Conservation (phyloP, 1,284 basidiomycete genomes). For the Stygiomarasmius scandens region DNA sequence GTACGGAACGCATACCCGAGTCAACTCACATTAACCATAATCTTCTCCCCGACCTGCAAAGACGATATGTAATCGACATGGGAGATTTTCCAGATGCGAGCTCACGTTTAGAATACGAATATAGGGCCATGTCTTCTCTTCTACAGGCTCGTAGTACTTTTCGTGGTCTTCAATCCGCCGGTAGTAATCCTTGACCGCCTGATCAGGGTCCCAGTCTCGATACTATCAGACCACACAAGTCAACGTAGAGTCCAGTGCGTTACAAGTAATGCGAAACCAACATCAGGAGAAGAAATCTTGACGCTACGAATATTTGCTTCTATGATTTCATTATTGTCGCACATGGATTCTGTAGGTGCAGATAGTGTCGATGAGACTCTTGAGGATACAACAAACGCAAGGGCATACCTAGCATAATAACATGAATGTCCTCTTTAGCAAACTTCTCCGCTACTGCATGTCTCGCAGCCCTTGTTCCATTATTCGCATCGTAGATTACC, state of each 20-base stretch:
- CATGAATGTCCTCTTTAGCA: slow-evolving; percentile 82
- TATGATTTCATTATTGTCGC: slow-evolving; percentile 91
- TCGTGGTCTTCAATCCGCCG: slow-evolving; percentile 88
- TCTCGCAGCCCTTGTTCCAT: slow-evolving; percentile 75
- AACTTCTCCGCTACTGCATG: slow-evolving; percentile 83
- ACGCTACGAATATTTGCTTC: slow-evolving; percentile 94
- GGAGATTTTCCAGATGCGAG: neutral
- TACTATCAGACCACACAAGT: slow-evolving; percentile 58
- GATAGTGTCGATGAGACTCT: slow-evolving; percentile 8
- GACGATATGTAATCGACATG: slow-evolving; percentile 9
- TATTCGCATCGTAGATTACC: slow-evolving; percentile 99
- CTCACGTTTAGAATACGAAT: slow-evolving; percentile 94
- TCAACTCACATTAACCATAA: slow-evolving; percentile 80
- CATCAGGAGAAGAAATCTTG: slow-evolving; percentile 97
- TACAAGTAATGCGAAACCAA: slow-evolving; percentile 41
- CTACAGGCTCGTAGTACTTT: slow-evolving; percentile 86
- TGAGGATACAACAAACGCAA: neutral
- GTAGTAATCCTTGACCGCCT: slow-evolving; percentile 92
- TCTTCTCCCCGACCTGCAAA: slow-evolving; percentile 84
- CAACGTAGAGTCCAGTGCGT: slow-evolving; percentile 3
- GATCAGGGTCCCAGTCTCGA: slow-evolving; percentile 88
- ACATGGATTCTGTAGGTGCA: slow-evolving; percentile 68
- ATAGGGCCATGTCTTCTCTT: slow-evolving; percentile 85
- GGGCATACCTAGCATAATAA: slow-evolving; percentile 85
- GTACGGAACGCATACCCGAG: neutral